Base-by-base conservation (phyloP, 345 rosid genomes). In the Camelina laxa region DNA sequence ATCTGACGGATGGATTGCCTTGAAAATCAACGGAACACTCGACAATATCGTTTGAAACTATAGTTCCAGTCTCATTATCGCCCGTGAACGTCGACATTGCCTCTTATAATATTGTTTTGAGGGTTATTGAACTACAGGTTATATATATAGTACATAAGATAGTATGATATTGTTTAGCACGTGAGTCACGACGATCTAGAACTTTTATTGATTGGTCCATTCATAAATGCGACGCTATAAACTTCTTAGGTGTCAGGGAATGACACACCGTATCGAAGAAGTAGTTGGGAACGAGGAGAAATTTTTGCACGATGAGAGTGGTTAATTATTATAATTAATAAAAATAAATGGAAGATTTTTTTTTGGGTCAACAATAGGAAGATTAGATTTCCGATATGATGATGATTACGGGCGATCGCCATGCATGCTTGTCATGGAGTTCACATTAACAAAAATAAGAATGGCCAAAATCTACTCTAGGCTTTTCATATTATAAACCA, bases 1-100 rank as follows among this genome's bases (percentile, higher is more conserved):
- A 51, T 65, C 72, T 65, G 3, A 64, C 6, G 39, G 72, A 65
- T 39, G 65, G 72, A 4, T 65, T 64, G 54, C 72, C 77, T 20
- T 17, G 44, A 45, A 55, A 45, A 35, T 74, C 77, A 15, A 65
- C 64, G 15, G 65, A 53, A 13, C 39, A 9, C 11, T 27, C 49
- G 35, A 74, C 49, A 0, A 11, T 10, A 33, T 7, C 49, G 13
- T 27, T 7, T 54, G 22, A 15, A 20, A 55, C 65, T 44, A 55
- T 50, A 50, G 60, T 67, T 48, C 39, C 77, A 10, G 81, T 22
- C 22, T 70, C 59, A 2, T 19, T 12, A n/a, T 7, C 51, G 47
- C 1, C 50, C 2, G 9, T 24, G 7, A 35, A 39, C 33, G 50
- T 61, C 41, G 69, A 51, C 76, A 72, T 72, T 3, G 68, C 14